Evolutionary conservation across 2,329 filamentous ascomycete species (phyloP), one percentile per base, ranked within the genome.

Genomic region (Orbilia blumenaviensis): DNA sequence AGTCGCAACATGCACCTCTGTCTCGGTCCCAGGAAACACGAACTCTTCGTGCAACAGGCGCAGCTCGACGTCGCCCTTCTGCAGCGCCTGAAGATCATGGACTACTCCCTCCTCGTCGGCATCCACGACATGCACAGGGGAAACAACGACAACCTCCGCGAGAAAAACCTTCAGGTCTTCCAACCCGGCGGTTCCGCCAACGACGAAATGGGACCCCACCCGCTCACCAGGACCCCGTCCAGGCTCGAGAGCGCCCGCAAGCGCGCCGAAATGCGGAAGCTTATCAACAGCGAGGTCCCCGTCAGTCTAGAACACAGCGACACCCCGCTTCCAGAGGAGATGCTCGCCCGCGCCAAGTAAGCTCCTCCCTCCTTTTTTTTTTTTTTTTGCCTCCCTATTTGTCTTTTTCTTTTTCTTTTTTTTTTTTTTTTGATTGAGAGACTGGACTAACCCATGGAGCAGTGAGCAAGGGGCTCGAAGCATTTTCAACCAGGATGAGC

Each of bases 11-110:
- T 93, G 78, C 90, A 94, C 82, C 85, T 99, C 34, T 93, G 98
- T 81, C 89, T 97, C 79, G 95, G 95, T 9, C 89, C 95, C 4
- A 87, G 90, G 78, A 98, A 97, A 85, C 96, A 94, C 84, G 87
- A 90, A 54, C 85, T 93, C 18, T 99, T 99, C 82, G 86, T 98
- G 52, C 89, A 93, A 80, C 95, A 99, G 83, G 89, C 99, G 81
- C 88, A 93, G 79, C 88, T 88, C 76, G 95, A 99, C 82, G 95
- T 99, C 7, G 88, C 89, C 62, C 86, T 99, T 32, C 85, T 99
- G 74, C 93, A 98, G 83, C 89, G 88, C 80, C 86, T 98, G 46
- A 91, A 96, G 80, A 98, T 99, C 80, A 99, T 99, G 95, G 95
- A 99, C 83, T 99, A 99, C 83, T 98, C 94, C 8, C 88, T 99